A percentile compares a stretch with the other conserved stretches of the same genome.
phyloP scores from a whole-genome alignment of 2,329 filamentous ascomycete genomes.

The Sporothrix brasiliensis region DNA sequence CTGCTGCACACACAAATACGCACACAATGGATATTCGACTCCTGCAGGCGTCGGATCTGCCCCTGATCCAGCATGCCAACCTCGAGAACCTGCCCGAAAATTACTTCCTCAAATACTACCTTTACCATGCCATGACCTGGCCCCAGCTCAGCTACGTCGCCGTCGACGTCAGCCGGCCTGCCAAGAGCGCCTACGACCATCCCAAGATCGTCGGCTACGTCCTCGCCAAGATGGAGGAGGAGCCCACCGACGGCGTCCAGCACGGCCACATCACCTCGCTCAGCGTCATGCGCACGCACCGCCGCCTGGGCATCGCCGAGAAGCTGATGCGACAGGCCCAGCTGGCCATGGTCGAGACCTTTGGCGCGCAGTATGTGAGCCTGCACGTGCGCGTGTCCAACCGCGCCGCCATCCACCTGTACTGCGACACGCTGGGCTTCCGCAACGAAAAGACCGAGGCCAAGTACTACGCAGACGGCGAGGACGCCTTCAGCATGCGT shows the following conservation, averaged over 20 bases:
- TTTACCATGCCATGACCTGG: constrained; percentile 98
- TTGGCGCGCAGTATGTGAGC: constrained; percentile 87
- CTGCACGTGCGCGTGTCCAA: constrained; percentile 96
- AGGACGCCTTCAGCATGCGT: constrained; percentile 93
- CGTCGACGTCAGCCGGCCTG: constrained; percentile 82
- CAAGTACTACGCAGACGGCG: constrained; percentile 96
- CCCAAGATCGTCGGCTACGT: constrained; percentile 99
- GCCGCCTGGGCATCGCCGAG: constrained; percentile 88
- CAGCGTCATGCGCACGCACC: constrained; percentile 94
- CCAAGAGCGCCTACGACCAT: constrained; percentile 79
- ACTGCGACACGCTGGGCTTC: constrained; percentile 90
- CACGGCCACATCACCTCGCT: constrained; percentile 96
- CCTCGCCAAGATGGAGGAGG: constrained; percentile 99
- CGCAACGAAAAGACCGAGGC: constrained; percentile 80
- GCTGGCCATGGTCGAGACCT: constrained; percentile 95
- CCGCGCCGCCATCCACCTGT: constrained; percentile 84
- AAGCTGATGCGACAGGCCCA: constrained; percentile 97
- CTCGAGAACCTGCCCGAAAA: constrained; percentile 99
- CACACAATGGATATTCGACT: constrained; percentile 84
- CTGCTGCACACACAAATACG: neutral
- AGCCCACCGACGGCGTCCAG: constrained; percentile 83
- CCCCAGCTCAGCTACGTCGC: constrained; percentile 96
- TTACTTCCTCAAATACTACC: constrained; percentile 99
- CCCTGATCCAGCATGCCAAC: constrained; percentile 95
- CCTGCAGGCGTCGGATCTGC: constrained; percentile 79